phyloP scores from a whole-genome alignment of 768 basidiomycete genomes.

The Gymnopilus dilepis region DNA sequence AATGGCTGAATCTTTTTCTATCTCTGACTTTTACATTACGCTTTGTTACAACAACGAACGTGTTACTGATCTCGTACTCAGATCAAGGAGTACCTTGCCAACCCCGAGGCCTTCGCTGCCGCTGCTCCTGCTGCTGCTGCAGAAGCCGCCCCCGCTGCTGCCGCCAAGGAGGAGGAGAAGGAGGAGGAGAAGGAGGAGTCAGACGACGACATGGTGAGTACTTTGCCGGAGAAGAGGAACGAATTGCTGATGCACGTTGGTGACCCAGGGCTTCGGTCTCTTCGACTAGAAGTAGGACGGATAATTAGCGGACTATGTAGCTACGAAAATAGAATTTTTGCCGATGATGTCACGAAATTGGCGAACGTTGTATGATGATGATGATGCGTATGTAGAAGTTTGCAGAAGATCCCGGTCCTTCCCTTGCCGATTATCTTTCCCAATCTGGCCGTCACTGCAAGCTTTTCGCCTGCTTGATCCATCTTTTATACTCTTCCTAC shows the following conservation, averaged over 20 bases:
- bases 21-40: constrained; percentile 32
- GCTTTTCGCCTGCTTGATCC: constrained; percentile 31
- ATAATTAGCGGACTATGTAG: constrained; percentile 22
- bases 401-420: constrained; percentile 28
- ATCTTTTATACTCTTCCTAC: constrained; percentile 30
- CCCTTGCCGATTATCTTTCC: constrained; percentile 35
- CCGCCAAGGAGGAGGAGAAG: constrained; percentile 74
- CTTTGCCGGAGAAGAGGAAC: neutral
- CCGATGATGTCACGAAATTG: constrained; percentile 15
- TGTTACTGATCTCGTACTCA: constrained; percentile 37
- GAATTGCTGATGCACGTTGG: constrained; percentile 30
- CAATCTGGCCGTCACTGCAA: constrained; percentile 35
- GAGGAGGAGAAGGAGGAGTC: constrained; percentile 86
- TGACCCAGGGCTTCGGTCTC: constrained; percentile 84
- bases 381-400: too few species aligned
- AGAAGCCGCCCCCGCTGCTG: constrained; percentile 61
- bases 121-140: constrained; percentile 70
- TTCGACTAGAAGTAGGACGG: constrained; percentile 69
- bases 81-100: constrained; percentile 96
- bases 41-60: neutral
- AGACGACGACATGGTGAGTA: constrained; percentile 86
- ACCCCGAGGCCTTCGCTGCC: constrained; percentile 96
- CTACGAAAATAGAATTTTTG: constrained; percentile 4
- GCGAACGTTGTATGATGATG: constrained; percentile 1
- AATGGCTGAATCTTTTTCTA: constrained; percentile 36